These are phyloP conservation scores for Xylaria palmicola DNA, from an alignment of 495 filamentous ascomycete genomes.

Conservation along the genomic window DNA sequence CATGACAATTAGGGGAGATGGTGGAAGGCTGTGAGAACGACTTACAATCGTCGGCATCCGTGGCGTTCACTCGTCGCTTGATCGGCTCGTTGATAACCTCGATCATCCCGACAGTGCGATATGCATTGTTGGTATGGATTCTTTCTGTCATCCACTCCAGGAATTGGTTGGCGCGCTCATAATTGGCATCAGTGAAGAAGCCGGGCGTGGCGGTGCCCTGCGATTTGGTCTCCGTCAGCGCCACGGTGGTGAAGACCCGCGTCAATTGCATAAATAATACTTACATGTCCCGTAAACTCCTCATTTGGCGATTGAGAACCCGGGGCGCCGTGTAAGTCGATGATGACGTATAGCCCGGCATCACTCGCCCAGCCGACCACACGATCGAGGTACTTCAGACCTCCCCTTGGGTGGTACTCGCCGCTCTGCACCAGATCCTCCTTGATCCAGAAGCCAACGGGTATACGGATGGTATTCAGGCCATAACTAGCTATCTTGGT, in stretches of 20 bases:
- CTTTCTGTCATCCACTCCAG: constrained; percentile 54
- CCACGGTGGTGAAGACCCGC: not conserved
- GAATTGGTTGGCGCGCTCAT: constrained; percentile 54
- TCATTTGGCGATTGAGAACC: constrained; percentile 53
- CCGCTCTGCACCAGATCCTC: constrained; percentile 53
- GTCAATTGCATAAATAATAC: not conserved
- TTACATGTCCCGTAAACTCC: constrained; percentile 50
- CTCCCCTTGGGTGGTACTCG: constrained; percentile 48
- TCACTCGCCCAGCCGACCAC: constrained; percentile 40
- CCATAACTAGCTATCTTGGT: constrained; percentile 49
- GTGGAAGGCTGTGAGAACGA: not conserved
- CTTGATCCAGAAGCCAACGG: constrained; percentile 60
- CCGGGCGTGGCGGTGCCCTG: not conserved
- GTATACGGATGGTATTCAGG: constrained; percentile 59
- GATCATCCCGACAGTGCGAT: constrained; percentile 53
- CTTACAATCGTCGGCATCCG: constrained; percentile 29
- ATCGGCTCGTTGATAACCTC: constrained; percentile 59
- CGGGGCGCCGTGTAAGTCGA: constrained; percentile 57
- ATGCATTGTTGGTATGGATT: constrained; percentile 44
- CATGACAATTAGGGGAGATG: too few relatives aligned
- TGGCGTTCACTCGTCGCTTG: constrained; percentile 34
- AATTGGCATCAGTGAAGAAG: constrained; percentile 55
- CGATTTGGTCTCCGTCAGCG: constrained; percentile 29
- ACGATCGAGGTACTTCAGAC: constrained; percentile 45
- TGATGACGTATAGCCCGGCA: constrained; percentile 57